phyloP scores from a whole-genome alignment of 306 rosid species.

The Citrullus mucosospermus region DNA sequence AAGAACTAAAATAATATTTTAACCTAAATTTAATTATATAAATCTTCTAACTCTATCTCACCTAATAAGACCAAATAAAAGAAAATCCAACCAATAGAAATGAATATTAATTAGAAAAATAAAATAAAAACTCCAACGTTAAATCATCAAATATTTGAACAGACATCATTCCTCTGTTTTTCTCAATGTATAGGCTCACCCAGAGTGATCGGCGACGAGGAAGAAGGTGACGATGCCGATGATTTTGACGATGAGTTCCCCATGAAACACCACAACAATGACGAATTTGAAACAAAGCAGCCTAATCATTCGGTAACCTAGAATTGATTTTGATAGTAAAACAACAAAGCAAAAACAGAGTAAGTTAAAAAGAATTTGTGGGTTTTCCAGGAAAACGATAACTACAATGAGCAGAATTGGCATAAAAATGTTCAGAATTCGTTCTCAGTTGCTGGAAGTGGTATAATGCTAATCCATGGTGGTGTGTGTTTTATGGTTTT shows the following conservation, averaged over 20 bases:
- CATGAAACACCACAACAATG: constrained; percentile 29
- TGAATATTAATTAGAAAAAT: too few relatives aligned
- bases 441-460: constrained; percentile 31
- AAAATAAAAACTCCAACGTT: too few relatives aligned
- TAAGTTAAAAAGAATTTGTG: not conserved
- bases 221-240: constrained; percentile 57
- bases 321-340: not conserved
- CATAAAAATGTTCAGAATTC: constrained; percentile 25
- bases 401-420: constrained; percentile 32
- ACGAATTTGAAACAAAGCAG: constrained; percentile 18
- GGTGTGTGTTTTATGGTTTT: not conserved
- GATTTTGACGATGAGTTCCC: constrained; percentile 84
- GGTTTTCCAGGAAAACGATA: constrained; percentile 47
- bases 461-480: not conserved
- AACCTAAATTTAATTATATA: too few relatives aligned
- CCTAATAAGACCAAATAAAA: too few relatives aligned
- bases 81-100: too few relatives aligned
- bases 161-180: too few relatives aligned
- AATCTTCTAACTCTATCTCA: too few relatives aligned
- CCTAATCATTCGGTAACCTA: constrained; percentile 31
- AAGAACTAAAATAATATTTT: too few relatives aligned
- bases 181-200: constrained; percentile 50
- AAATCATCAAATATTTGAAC: too few relatives aligned
- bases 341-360: not conserved
- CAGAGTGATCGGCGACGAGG: constrained; percentile 78